Conservation (phyloP, 345 rosid genomes). For the Populus alba region DNA sequence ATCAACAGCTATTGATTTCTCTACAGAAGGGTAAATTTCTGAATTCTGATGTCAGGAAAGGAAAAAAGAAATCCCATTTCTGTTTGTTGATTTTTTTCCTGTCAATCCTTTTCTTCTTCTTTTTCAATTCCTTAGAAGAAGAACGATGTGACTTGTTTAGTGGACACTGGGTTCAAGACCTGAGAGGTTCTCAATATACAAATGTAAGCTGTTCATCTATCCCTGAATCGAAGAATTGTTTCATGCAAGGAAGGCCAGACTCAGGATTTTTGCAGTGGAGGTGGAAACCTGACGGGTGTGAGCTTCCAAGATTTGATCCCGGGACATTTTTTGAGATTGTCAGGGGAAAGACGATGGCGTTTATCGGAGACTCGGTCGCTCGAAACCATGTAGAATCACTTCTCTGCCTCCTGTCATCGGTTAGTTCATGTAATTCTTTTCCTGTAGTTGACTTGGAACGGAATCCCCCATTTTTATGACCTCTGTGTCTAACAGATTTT, state of each 20-base stretch:
- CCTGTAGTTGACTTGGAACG: no score
- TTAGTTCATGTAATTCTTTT: conserved; percentile 3
- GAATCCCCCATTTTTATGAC: no score
- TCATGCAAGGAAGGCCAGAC: conserved; percentile 65
- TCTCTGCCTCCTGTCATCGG: conserved; percentile 76
- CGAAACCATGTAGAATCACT: conserved; percentile 88
- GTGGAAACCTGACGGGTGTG: conserved; percentile 79
- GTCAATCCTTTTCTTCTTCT: background rate
- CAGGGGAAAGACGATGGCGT: conserved; percentile 68
- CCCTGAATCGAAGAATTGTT: conserved; percentile 71
- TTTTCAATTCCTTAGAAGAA: conserved; percentile 10
- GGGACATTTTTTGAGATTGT: conserved; percentile 48
- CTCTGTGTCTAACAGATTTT: no score
- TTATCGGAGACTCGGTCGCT: conserved; percentile 89
- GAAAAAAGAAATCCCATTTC: background rate
- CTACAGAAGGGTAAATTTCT: conserved; percentile 8
- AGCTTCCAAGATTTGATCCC: conserved; percentile 63
- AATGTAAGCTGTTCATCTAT: conserved; percentile 67
- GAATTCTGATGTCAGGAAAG: no score
- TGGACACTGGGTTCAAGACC: conserved; percentile 73
- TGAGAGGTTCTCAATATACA: conserved; percentile 46
- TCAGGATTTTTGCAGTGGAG: conserved; percentile 69
- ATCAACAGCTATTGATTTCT: conserved; percentile 22
- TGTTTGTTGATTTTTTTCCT: background rate
- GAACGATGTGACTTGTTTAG: conserved; percentile 52